A percentile compares a stretch with the other conserved stretches of the same genome.
Conservation (phyloP, 768 basidiomycete genomes). For the Brasilioporus rufonigricans region DNA sequence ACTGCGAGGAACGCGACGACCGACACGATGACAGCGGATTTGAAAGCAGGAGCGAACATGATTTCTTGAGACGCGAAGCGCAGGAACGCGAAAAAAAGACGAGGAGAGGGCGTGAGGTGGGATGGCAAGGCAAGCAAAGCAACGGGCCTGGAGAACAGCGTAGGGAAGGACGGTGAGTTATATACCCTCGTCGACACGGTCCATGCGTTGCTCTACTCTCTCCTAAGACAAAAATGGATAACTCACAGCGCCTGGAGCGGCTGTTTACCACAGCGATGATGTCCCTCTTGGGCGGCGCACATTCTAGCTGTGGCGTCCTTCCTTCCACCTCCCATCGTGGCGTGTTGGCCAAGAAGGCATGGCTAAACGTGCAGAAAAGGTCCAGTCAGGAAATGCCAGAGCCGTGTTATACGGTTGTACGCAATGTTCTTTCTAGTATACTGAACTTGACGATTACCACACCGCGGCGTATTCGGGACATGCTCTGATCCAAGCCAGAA, state of each 20-base stretch:
- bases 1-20: constrained; percentile 6
- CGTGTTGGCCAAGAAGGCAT: not conserved
- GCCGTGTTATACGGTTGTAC: not conserved
- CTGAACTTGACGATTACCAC: not conserved
- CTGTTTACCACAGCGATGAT: constrained; percentile 8
- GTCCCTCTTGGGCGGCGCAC: not conserved
- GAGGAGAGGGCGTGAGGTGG: not conserved
- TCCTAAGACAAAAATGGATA: not conserved
- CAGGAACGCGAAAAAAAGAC: not conserved
- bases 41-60: constrained; percentile 15
- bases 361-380: not conserved
- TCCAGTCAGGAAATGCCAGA: constrained; percentile 4
- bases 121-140: not conserved
- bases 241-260: not conserved
- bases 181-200: constrained; percentile 14
- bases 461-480: constrained; percentile 3
- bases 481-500: not conserved
- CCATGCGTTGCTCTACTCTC: not conserved
- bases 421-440: not conserved
- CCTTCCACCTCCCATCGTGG: constrained; percentile 3
- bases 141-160: not conserved
- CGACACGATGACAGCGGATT: constrained; percentile 10
- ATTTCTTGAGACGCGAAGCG: not conserved
- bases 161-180: not conserved
- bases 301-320: constrained; percentile 7